Evolutionary conservation across 768 basidiomycete genomes (phyloP).

Genomic region (Calocybe cyanea): DNA sequence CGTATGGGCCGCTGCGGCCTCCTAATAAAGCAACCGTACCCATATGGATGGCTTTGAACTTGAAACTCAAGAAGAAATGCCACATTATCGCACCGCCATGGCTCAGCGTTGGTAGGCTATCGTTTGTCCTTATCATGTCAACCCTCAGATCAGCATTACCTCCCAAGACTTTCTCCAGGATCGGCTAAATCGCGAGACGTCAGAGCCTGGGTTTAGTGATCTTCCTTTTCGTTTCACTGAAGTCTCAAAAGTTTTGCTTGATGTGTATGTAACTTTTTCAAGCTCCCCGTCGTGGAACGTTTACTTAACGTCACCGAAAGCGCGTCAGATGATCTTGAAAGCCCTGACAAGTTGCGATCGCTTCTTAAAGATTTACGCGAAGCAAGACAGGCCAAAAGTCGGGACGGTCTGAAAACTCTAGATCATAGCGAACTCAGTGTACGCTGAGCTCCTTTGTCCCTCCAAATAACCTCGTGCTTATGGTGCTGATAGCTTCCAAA

Average conservation of each 20-base stretch:
- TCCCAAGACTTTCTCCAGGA: conserved; percentile 75
- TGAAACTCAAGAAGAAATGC: conserved; percentile 94
- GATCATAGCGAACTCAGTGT: conserved; percentile 83
- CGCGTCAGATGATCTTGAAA: conserved; percentile 85
- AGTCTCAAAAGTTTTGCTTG: conserved; percentile 87
- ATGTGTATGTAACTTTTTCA: conserved; percentile 61
- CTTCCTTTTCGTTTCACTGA: conserved; percentile 89
- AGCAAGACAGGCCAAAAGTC: conserved; percentile 90
- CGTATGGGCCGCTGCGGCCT: conserved; percentile 89
- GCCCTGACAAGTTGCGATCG: conserved; percentile 78
- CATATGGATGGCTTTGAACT: conserved; percentile 91
- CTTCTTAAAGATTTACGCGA: conserved; percentile 94
- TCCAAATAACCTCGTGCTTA: background rate
- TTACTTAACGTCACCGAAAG: conserved; percentile 38
- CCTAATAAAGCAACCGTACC: conserved; percentile 85
- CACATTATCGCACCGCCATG: conserved; percentile 88
- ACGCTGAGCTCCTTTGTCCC: conserved; percentile 22
- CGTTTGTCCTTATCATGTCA: background rate
- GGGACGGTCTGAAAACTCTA: conserved; percentile 76
- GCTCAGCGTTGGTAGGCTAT: conserved; percentile 73
- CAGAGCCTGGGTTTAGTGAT: conserved; percentile 66
- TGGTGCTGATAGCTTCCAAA: conserved; percentile 62
- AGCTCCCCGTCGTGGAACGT: no score
- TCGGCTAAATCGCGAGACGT: conserved; percentile 69
- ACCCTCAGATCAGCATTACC: background rate